Percentiles rank a stretch among this genome's conserved stretches.
Conservation (phyloP, 257 asterid species). For the Parsonsia alboflavescens region DNA sequence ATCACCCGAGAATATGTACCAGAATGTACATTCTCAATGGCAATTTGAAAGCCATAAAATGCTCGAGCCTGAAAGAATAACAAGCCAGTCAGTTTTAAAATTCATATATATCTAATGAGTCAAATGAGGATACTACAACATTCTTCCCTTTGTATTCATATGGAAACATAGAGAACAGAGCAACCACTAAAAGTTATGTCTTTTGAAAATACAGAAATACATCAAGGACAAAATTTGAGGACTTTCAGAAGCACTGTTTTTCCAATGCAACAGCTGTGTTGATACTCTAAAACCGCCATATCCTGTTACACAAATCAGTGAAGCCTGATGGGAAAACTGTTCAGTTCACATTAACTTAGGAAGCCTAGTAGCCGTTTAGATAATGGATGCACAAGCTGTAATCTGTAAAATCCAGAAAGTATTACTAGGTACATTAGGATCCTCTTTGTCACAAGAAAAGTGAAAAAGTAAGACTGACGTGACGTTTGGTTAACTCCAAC, state of each 20-base stretch:
- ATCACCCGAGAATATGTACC: constrained; percentile 39
- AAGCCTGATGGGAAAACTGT: too few species aligned
- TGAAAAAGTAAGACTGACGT: neutral
- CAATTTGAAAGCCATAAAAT: constrained; percentile 78
- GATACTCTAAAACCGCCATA: neutral
- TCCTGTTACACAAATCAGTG: neutral
- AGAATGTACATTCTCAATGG: constrained; percentile 80
- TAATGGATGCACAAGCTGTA: neutral
- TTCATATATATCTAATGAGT: neutral
- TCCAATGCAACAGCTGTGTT: neutral
- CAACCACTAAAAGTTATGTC: neutral
- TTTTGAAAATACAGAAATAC: neutral
- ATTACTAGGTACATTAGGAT: neutral
- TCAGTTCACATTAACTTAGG: neutral
- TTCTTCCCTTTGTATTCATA: neutral
- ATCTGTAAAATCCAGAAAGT: neutral
- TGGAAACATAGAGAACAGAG: neutral
- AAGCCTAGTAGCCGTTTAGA: neutral
- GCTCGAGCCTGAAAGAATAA: constrained; percentile 59
- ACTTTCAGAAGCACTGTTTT: neutral
- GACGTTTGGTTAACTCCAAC: too few species aligned
- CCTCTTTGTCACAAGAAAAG: neutral
- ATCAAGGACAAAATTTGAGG: neutral
- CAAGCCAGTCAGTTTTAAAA: constrained; percentile 16
- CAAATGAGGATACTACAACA: neutral